A percentile compares a stretch with the other conserved stretches of the same genome.
These are phyloP conservation scores for Spizellomyces sp. DNA, from an alignment of 192 early-diverging fungal genomes.

Conservation along the genomic window DNA sequence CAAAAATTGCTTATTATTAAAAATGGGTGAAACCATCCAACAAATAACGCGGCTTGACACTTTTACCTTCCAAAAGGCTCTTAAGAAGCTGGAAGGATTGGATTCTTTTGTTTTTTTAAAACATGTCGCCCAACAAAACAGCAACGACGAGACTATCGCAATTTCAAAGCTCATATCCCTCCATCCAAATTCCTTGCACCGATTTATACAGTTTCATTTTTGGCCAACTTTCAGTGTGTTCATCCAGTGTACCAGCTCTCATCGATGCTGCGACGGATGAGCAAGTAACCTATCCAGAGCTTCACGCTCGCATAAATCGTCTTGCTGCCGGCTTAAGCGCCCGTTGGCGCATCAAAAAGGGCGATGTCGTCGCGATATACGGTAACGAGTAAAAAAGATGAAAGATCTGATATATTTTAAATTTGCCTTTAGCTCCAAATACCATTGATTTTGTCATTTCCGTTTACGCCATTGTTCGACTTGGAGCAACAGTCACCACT, in stretches of 20 bases:
- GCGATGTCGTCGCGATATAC: slow-evolving; percentile 60
- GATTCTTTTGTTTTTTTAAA: no score
- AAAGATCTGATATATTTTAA: no score
- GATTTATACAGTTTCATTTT: slow-evolving; percentile 41
- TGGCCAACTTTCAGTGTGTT: slow-evolving; percentile 7
- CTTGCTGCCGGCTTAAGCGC: slow-evolving; percentile 57
- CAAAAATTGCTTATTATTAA: no score
- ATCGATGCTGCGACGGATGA: slow-evolving; percentile 56
- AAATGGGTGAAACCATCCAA: no score
- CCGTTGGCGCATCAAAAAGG: slow-evolving; percentile 59
- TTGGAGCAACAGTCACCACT: slow-evolving; percentile 61
- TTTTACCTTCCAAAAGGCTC: no score
- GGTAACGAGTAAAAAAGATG: no score
- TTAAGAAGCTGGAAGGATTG: no score
- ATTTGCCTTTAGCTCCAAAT: slow-evolving; percentile 66
- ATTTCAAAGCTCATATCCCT: slow-evolving; percentile 8
- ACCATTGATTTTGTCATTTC: slow-evolving; percentile 64
- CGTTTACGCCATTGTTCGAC: slow-evolving; percentile 63
- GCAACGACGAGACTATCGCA: no score
- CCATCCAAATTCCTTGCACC: slow-evolving; percentile 34
- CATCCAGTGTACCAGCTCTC: slow-evolving; percentile 32
- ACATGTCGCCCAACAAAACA: no score
- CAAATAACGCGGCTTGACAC: no score
- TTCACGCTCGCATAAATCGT: slow-evolving; percentile 40
- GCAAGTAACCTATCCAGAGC: slow-evolving; percentile 47